Conservation (phyloP, 192 early-diverging fungal genomes). For the Dissophora ornata region DNA sequence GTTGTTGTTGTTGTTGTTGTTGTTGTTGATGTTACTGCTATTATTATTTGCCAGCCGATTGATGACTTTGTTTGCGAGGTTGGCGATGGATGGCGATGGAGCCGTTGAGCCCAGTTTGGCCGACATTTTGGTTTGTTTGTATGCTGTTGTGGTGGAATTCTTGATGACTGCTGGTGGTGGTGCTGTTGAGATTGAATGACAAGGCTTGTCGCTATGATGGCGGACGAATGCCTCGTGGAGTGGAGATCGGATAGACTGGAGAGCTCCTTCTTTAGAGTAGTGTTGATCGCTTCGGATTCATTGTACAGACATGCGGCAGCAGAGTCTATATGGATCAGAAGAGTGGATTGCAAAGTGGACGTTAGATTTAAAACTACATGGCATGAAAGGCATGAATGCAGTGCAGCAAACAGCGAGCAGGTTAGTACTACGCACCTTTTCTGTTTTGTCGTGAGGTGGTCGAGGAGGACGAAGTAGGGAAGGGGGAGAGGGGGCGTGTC, state of each 20-base stretch:
- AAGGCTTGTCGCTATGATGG: conserved; percentile 8
- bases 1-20: conserved; percentile 11
- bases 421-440: no score
- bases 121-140: conserved; percentile 17
- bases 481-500: neutral
- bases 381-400: no score
- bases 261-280: conserved; percentile 33
- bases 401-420: no score
- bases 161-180: neutral
- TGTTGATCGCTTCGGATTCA: conserved; percentile 28
- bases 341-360: neutral
- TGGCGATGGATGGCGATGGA: conserved; percentile 41
- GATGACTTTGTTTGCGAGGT: conserved; percentile 37
- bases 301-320: conserved; percentile 21
- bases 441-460: neutral
- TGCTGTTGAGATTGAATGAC: neutral
- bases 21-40: conserved; percentile 3
- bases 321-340: no score
- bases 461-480: no score
- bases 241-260: conserved; percentile 17
- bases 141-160: neutral
- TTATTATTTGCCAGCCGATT: conserved; percentile 18
- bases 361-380: no score
- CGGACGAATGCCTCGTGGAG: neutral
- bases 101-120: conserved; percentile 37